Evolutionary conservation across 768 basidiomycete genomes (phyloP).

Genomic region (Mycena rebaudengoi): DNA sequence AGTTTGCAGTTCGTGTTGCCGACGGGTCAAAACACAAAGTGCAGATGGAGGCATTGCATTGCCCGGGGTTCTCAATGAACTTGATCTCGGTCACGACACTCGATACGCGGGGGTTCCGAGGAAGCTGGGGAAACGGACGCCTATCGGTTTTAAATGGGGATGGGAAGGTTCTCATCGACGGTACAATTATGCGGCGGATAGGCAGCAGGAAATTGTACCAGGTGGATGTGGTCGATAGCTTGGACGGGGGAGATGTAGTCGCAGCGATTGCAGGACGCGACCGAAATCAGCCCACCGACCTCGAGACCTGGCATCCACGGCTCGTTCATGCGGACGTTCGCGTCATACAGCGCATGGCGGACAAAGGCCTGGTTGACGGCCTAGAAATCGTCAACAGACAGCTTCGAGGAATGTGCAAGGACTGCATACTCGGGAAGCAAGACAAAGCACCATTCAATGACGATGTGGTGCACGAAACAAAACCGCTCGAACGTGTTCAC

Average conservation of each 20-base stretch:
- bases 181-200: not conserved
- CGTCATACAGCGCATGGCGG: too few species aligned
- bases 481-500: too few species aligned
- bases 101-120: conserved; percentile 1
- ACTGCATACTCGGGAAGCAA: too few species aligned
- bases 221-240: not conserved
- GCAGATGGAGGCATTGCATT: not conserved
- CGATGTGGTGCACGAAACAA: too few species aligned
- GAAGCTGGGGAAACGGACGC: not conserved
- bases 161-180: not conserved
- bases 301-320: too few species aligned
- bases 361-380: too few species aligned
- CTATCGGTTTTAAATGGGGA: not conserved
- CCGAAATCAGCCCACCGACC: too few species aligned
- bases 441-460: too few species aligned
- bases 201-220: not conserved
- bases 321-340: too few species aligned
- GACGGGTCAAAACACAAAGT: not conserved
- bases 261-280: conserved; percentile 18
- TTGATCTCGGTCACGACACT: not conserved
- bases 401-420: too few species aligned
- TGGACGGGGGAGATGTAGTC: not conserved
- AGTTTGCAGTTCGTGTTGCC: not conserved
- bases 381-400: too few species aligned
- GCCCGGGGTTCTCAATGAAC: not conserved